Percentiles rank a stretch among this genome's conserved stretches.
These are phyloP conservation scores for Thelonectria olida DNA, from an alignment of 2,329 filamentous ascomycete species.

Conservation along the genomic window DNA sequence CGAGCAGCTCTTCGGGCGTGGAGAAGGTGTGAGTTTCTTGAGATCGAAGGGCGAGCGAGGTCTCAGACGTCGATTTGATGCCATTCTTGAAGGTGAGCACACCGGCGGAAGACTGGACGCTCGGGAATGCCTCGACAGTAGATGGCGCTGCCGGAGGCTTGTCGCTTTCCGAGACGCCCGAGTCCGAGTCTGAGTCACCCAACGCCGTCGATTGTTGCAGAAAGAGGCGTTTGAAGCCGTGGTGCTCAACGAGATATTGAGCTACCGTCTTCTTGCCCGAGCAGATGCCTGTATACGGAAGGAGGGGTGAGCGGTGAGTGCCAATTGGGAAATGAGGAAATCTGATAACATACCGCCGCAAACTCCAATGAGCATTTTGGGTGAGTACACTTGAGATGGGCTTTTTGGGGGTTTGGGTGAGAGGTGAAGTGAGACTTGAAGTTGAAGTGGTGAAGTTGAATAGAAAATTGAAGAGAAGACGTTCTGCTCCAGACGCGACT, in stretches of 20 bases:
- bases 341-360: conserved; percentile 68
- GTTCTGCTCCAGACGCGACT: conserved; percentile 6
- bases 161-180: conserved; percentile 21
- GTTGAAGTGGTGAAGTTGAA: neutral
- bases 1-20: conserved; percentile 74
- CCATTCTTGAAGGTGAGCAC: conserved; percentile 39
- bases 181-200: conserved; percentile 11
- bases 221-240: conserved; percentile 80
- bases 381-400: neutral
- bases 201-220: conserved; percentile 50
- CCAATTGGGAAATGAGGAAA: conserved; percentile 1
- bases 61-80: conserved; percentile 36
- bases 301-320: conserved; percentile 18
- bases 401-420: neutral
- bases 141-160: conserved; percentile 17
- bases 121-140: conserved; percentile 32
- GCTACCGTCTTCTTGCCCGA: conserved; percentile 92
- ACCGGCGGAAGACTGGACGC: conserved; percentile 37
- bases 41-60: conserved; percentile 36
- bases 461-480: neutral
- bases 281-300: conserved; percentile 75
- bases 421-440: neutral
- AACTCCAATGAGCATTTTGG: conserved; percentile 77
- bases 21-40: conserved; percentile 59
- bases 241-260: conserved; percentile 83